phyloP scores from a whole-genome alignment of 2,329 filamentous ascomycete species.

The Didymella arachidicola region DNA sequence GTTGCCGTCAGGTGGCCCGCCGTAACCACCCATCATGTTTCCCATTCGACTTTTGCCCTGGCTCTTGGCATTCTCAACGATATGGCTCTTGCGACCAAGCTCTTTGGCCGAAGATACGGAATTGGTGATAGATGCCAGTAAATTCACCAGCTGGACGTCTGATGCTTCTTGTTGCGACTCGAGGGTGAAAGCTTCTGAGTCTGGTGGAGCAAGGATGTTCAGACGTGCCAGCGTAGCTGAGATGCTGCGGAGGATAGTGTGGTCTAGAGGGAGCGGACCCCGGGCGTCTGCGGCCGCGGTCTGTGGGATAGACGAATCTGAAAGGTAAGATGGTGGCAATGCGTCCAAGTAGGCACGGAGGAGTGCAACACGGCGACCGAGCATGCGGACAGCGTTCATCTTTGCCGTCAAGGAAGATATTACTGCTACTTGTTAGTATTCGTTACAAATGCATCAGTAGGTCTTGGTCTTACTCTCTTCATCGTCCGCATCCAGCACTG shows the following conservation, averaged over 20 bases:
- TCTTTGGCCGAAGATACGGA: slow-evolving; percentile 75
- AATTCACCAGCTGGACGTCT: slow-evolving; percentile 79
- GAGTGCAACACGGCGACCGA: slow-evolving; percentile 68
- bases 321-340: slow-evolving; percentile 71
- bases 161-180: slow-evolving; percentile 81
- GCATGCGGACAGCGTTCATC: slow-evolving; percentile 91
- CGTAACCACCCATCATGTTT: slow-evolving; percentile 25
- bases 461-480: slow-evolving; percentile 63
- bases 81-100: slow-evolving; percentile 74
- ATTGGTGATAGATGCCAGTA: slow-evolving; percentile 78
- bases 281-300: slow-evolving; percentile 39
- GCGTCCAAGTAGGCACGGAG: slow-evolving; percentile 74
- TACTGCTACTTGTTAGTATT: slow-evolving; percentile 50
- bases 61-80: slow-evolving; percentile 53
- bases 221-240: slow-evolving; percentile 85
- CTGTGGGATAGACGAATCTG: slow-evolving; percentile 53
- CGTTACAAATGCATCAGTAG: background rate
- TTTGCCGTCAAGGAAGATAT: slow-evolving; percentile 80
- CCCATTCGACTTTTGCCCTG: slow-evolving; percentile 42
- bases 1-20: slow-evolving; percentile 27
- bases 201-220: slow-evolving; percentile 78
- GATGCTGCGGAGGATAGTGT: slow-evolving; percentile 84
- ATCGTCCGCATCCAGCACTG: slow-evolving; percentile 64
- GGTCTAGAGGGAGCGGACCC: slow-evolving; percentile 56
- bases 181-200: slow-evolving; percentile 68